Base-by-base conservation (phyloP, 176 grass and related monocot species). In the Pontederia crassipes region DNA sequence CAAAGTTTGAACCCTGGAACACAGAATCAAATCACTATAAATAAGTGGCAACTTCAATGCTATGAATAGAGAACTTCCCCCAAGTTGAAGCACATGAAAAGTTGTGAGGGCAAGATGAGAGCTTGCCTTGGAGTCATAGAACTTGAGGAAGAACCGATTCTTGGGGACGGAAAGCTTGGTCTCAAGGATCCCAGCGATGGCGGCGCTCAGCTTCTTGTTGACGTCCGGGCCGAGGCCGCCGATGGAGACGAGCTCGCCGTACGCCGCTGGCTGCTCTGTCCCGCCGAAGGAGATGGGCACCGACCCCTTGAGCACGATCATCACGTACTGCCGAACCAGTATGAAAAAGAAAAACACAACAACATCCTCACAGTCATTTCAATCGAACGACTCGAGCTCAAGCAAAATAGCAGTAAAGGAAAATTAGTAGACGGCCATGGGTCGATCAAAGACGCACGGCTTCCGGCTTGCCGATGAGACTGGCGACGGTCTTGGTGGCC, bases 391-490 rank as follows among this genome's bases (percentile, higher is more conserved):
- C 5, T 52, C 62, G 9, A 49, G 32, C 24, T 48, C 48, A 8
- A 54, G 51, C 46, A 45, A 65, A 15, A 12, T 0, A 14, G 45
- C 2, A 16, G 28, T 16, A 48, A 6, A 24, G 5, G 65, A 13
- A 56, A 11, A 66, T 4, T 1, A 24, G 13, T 5, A 35, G 24
- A 14, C 14, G 45, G 4, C 3, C 50, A 11, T 28, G n/a, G 1
- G 14, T 24, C 20, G 40, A 11, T 1, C 2, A 15, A 35, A 14
- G 17, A 77, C 77, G 2, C 62, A 98, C 93, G 16, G 75, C 70
- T 81, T 92, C 78, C 1, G 87, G 87, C 72, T 98, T 98, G 76
- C 84, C 84, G 70, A 97, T 83, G 84, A 97, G 53, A 59, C 49
- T 52, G 50, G 87, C 79, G 84, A 91, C 75, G 70, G 76, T 70